Conservation (phyloP, 805 yeast species). For the Saccharomycopsis sp. region DNA sequence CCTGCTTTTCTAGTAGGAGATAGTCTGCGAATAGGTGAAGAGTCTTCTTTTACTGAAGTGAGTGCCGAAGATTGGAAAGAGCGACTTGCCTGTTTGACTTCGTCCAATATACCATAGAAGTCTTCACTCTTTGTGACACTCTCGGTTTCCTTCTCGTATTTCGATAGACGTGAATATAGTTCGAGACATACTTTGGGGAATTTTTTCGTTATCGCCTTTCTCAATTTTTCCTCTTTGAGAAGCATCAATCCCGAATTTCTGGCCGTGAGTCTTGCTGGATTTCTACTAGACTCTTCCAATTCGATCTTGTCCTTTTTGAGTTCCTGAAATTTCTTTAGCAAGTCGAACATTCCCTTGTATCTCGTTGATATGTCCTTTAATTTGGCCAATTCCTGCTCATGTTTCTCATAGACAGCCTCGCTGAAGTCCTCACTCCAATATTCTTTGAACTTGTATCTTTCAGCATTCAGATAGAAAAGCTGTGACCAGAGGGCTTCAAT, state of each 20-base stretch:
- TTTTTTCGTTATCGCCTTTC: conserved; percentile 60
- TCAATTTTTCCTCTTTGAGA: conserved; percentile 68
- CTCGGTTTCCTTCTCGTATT: conserved; percentile 37
- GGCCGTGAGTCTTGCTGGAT: conserved; percentile 70
- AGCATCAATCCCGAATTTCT: conserved; percentile 74
- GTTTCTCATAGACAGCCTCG: conserved; percentile 54
- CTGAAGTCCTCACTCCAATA: conserved; percentile 39
- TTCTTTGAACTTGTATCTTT: conserved; percentile 43
- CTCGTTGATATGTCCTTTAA: conserved; percentile 44
- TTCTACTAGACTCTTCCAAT: conserved; percentile 64
- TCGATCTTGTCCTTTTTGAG: conserved; percentile 53
- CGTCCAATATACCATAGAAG: conserved; percentile 7
- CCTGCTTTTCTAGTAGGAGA: conserved; percentile 3
- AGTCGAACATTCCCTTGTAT: conserved; percentile 47
- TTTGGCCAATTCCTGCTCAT: conserved; percentile 53
- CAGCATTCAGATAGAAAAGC: conserved; percentile 50
- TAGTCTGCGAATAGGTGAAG: neutral
- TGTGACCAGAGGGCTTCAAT: conserved; percentile 58
- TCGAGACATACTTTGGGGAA: conserved; percentile 57
- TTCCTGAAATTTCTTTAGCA: conserved; percentile 49
- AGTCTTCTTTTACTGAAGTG: neutral
- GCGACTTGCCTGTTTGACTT: conserved; percentile 8
- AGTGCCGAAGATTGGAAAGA: neutral
- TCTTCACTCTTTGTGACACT: conserved; percentile 3
- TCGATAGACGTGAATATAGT: conserved; percentile 40